Base-by-base conservation (phyloP, 1,284 basidiomycete genomes). In the Trichosporon sp. region DNA sequence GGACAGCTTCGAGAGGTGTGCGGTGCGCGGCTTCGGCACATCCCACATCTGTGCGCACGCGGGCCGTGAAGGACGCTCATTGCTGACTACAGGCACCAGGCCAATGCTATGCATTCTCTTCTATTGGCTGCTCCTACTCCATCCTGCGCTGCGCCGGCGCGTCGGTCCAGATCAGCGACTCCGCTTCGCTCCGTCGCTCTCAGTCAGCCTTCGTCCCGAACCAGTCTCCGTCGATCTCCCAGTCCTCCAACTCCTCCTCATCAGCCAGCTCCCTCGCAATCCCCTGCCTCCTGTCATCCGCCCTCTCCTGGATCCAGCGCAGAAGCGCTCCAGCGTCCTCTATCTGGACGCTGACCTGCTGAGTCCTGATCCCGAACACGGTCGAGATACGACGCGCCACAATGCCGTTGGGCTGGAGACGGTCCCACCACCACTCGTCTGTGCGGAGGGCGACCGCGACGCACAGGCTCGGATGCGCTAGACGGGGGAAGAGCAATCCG, bases 341-440 rank as follows among this genome's bases (percentile, higher is more conserved):
- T 4, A 54, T 2, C 19, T 21, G 51, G 11, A 35, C 32, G 11
- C 31, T 5, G 56, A 61, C 56, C 56, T 61, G 56, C 11, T 31
- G 26, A 3, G 4, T 3, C 26, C 31, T 14, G 10, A 35, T 12
- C 21, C 56, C 56, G 8, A 61, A 61, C 19, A 16, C n/a, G 19
- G 51, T 10, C 14, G 51, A 19, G 26, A 61, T 3, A 12, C 56
- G 56, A 12, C 31, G 26, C 31, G 31, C 31, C 10, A 61, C 31
- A 35, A 61, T 21, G 11, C 32, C 56, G 19, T 7, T 16, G 2
- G 26, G 31, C 26, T 31, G 26, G 4, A 31, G 10, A 12, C 56
- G 56, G 3, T 32, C 56, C 26, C 56, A 61, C 56, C 56, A 61
- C 56, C 56, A 61, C 26, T 61, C 56, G 31, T 35, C 31, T 4